phyloP scores from a whole-genome alignment of 257 asterid species.

The Gentiana macrophylla region DNA sequence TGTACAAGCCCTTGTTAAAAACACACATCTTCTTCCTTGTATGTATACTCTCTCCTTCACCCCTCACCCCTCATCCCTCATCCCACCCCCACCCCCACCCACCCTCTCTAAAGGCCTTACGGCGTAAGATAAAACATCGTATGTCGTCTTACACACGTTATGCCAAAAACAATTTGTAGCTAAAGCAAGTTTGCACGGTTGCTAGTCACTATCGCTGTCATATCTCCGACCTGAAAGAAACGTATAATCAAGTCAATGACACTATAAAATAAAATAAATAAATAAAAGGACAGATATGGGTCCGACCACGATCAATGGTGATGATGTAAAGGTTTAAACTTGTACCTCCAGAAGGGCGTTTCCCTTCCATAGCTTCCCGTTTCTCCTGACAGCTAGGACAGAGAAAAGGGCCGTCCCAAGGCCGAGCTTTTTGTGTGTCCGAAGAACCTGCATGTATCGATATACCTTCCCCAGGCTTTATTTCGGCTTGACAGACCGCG shows the following conservation, averaged over 20 bases:
- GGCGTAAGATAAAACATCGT: constrained; percentile 14
- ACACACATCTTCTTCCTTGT: constrained; percentile 9
- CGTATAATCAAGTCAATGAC: constrained; percentile 9
- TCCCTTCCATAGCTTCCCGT: constrained; percentile 99
- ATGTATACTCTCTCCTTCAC: too few species aligned
- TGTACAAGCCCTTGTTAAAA: constrained; percentile 17
- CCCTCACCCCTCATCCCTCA: too few species aligned
- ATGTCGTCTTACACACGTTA: constrained; percentile 16
- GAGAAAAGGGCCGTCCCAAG: constrained; percentile 98
- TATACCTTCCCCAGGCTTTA: constrained; percentile 90
- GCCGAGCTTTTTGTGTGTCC: constrained; percentile 56
- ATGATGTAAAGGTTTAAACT: constrained; percentile 4
- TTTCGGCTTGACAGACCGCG: constrained; percentile 90
- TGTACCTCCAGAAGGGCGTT: constrained; percentile 67
- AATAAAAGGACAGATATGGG: too few species aligned
- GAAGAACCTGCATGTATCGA: constrained; percentile 56
- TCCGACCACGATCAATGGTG: neutral
- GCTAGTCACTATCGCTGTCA: constrained; percentile 78
- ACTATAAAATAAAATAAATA: neutral
- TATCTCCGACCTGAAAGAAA: constrained; percentile 54
- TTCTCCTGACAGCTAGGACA: constrained; percentile 91
- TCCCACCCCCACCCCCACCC: constrained; percentile 8
- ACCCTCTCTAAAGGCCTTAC: constrained; percentile 10
- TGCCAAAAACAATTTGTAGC: constrained; percentile 18
- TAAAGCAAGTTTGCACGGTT: neutral